A percentile compares a stretch with the other conserved stretches of the same genome.
Conservation (phyloP, 495 filamentous ascomycete species). For the Oidiodendron maius region DNA sequence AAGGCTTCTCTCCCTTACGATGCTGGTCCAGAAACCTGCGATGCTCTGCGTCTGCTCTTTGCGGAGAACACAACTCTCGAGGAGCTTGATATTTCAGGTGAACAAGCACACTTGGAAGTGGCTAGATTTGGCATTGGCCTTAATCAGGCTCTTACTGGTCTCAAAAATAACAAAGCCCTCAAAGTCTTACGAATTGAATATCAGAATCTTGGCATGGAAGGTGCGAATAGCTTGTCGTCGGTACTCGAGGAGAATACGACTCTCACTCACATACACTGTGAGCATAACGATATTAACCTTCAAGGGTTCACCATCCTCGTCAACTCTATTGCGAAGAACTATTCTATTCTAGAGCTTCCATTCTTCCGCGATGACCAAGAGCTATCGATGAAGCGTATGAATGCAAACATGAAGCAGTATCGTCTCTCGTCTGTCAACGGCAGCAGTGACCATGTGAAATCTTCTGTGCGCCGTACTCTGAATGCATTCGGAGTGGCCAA, state of each 20-base stretch:
- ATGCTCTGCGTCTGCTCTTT: constrained; percentile 69
- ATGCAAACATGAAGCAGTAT: constrained; percentile 50
- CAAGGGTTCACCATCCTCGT: constrained; percentile 74
- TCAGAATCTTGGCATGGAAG: constrained; percentile 55
- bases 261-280: constrained; percentile 66
- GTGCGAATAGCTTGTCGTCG: constrained; percentile 72
- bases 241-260: constrained; percentile 62
- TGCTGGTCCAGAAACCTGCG: constrained; percentile 66
- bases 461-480: constrained; percentile 16
- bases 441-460: constrained; percentile 19
- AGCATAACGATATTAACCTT: constrained; percentile 72
- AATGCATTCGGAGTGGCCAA: constrained; percentile 23
- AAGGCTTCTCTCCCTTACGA: constrained; percentile 81
- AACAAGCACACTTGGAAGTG: constrained; percentile 81
- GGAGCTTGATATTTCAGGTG: constrained; percentile 82
- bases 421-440: constrained; percentile 27
- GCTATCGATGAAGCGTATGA: constrained; percentile 57
- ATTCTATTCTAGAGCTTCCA: constrained; percentile 58
- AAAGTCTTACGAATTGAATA: constrained; percentile 70
- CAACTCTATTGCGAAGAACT: constrained; percentile 64
- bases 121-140: constrained; percentile 79
- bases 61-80: constrained; percentile 70
- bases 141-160: constrained; percentile 66
- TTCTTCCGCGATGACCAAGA: constrained; percentile 57
- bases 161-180: constrained; percentile 70